Evolutionary conservation across 1,284 basidiomycete genomes (phyloP).

Genomic region (Ceratobasidium sp.): DNA sequence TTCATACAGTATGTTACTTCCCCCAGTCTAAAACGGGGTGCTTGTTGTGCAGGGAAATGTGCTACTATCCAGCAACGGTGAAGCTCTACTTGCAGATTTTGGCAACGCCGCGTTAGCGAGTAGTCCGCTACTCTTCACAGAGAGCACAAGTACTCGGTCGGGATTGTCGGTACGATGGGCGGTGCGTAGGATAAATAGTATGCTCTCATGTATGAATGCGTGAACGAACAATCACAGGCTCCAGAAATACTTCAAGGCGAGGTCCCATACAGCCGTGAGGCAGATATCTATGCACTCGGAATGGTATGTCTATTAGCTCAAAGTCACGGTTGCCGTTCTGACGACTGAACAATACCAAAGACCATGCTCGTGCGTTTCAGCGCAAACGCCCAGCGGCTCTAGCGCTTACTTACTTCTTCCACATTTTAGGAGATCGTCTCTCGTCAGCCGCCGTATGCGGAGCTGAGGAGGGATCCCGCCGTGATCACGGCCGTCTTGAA

Average conservation of each 20-base stretch:
- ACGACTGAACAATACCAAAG: background rate
- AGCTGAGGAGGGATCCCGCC: background rate
- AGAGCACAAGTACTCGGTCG: background rate
- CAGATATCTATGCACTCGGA: background rate
- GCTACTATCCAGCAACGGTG: background rate
- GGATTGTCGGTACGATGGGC: background rate
- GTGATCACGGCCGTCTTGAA: background rate
- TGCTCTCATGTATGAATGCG: background rate
- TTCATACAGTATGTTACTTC: background rate
- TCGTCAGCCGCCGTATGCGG: too few relatives aligned
- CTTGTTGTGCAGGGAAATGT: background rate
- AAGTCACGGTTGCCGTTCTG: background rate
- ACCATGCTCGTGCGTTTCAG: background rate
- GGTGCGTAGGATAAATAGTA: background rate
- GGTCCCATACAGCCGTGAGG: background rate
- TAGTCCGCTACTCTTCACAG: background rate
- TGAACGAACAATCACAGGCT: background rate
- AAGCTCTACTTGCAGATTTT: background rate
- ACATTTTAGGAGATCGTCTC: background rate
- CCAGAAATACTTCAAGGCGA: background rate
- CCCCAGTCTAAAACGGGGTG: background rate
- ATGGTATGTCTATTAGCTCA: background rate
- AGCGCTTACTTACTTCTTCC: background rate
- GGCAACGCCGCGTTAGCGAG: background rate
- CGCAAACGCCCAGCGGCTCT: background rate